Conservation (phyloP, 495 filamentous ascomycete species). For the Talaromyces thailandensis region DNA sequence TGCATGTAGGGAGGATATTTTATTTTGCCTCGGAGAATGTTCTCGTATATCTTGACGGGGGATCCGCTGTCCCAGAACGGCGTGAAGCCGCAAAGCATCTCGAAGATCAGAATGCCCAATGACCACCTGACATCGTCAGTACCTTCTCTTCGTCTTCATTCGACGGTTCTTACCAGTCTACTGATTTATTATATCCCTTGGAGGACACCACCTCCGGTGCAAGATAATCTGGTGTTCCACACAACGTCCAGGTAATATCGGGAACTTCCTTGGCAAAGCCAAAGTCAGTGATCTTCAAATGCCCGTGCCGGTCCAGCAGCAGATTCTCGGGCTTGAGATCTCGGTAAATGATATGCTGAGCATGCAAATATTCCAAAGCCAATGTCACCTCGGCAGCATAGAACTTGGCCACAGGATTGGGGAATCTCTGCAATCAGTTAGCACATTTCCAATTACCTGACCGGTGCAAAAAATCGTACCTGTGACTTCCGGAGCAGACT, state of each 20-base stretch:
- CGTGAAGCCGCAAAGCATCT: conserved; percentile 98
- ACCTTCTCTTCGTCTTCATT: background rate
- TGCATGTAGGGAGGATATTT: conserved; percentile 96
- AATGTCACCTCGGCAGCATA: conserved; percentile 96
- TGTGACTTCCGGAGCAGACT: conserved; percentile 92
- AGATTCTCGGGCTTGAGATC: conserved; percentile 97
- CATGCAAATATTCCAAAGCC: conserved; percentile 92
- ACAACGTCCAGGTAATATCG: conserved; percentile 98
- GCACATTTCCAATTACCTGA: conserved; percentile 5
- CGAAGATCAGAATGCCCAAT: conserved; percentile 93
- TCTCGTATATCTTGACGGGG: conserved; percentile 98
- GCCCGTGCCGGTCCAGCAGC: conserved; percentile 88
- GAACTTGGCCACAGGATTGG: conserved; percentile 97
- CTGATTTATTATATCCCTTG: conserved; percentile 98
- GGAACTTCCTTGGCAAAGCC: conserved; percentile 97
- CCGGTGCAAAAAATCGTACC: conserved; percentile 45
- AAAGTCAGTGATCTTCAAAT: conserved; percentile 98
- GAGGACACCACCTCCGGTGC: conserved; percentile 94
- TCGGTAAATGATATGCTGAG: conserved; percentile 90
- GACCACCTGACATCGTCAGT: conserved; percentile 69
- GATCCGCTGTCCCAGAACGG: conserved; percentile 97
- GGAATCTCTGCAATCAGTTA: conserved; percentile 69
- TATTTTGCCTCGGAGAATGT: conserved; percentile 85
- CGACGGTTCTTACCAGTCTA: conserved; percentile 77
- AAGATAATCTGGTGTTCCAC: conserved; percentile 96